Evolutionary conservation across 805 yeast species (phyloP).

Genomic region (Wickerhamomyces rabaulensis): DNA sequence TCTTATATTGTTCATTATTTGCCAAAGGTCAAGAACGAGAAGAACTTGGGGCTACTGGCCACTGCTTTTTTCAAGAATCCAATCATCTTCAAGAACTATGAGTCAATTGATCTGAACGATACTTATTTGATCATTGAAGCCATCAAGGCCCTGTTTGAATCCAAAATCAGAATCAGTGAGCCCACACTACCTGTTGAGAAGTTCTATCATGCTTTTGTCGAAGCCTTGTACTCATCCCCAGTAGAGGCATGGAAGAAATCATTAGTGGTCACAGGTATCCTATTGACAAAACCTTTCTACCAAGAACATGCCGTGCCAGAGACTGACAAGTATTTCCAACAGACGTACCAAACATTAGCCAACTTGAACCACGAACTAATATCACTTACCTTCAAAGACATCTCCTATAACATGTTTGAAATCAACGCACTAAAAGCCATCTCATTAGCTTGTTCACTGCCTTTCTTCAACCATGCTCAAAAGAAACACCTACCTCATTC

Average conservation of each 20-base stretch:
- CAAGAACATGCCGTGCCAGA: constrained; percentile 28
- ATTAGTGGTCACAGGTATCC: constrained; percentile 38
- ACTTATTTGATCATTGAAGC: constrained; percentile 41
- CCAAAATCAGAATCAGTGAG: constrained; percentile 37
- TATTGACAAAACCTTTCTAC: constrained; percentile 29
- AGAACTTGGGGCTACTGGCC: constrained; percentile 34
- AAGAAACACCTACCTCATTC: constrained; percentile 18
- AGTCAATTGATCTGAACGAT: constrained; percentile 14
- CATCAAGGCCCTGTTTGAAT: constrained; percentile 38
- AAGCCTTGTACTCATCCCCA: constrained; percentile 30
- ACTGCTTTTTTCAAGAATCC: constrained; percentile 35
- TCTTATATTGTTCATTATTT: constrained; percentile 40
- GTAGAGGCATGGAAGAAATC: constrained; percentile 37
- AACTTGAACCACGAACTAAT: constrained; percentile 29
- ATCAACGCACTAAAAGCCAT: constrained; percentile 12
- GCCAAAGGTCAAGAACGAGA: constrained; percentile 40
- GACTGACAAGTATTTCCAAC: constrained; percentile 29
- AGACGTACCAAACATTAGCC: constrained; percentile 29
- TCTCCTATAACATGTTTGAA: constrained; percentile 18
- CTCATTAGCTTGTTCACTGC: constrained; percentile 17
- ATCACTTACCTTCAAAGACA: constrained; percentile 3
- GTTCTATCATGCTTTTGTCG: constrained; percentile 31
- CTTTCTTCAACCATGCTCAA: constrained; percentile 13
- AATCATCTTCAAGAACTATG: constrained; percentile 22
- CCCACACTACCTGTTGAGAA: constrained; percentile 37